Conservation (phyloP, 1,284 basidiomycete genomes). For the Tilletia horrida region DNA sequence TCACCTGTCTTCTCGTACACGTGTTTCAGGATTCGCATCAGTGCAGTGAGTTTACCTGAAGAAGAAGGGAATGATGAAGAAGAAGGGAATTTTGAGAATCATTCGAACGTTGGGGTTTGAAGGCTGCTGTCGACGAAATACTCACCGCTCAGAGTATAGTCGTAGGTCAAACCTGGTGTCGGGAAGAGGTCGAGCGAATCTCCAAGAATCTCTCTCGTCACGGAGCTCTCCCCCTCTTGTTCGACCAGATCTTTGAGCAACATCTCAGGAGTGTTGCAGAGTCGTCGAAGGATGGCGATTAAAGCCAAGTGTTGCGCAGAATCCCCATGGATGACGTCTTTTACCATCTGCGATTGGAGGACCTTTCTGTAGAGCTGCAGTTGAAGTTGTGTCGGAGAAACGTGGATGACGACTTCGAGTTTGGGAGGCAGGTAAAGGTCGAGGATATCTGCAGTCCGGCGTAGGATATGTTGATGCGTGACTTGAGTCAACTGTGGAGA, state of each 20-base stretch:
- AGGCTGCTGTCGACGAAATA: no score
- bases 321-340: conserved; percentile 34
- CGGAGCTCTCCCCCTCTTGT: conserved; percentile 21
- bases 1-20: conserved; percentile 73
- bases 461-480: conserved; percentile 80
- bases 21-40: conserved; percentile 69
- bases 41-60: conserved; percentile 65
- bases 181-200: conserved; percentile 32
- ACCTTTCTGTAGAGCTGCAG: conserved; percentile 74
- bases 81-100: neutral
- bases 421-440: conserved; percentile 85
- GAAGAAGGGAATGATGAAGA: neutral
- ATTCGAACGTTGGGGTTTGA: no score
- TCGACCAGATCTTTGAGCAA: conserved; percentile 67
- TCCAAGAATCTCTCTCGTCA: conserved; percentile 31
- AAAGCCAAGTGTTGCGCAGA: conserved; percentile 42
- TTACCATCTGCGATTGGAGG: conserved; percentile 36
- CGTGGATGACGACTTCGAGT: conserved; percentile 60
- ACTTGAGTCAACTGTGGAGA: conserved; percentile 56
- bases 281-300: conserved; percentile 64
- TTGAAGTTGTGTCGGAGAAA: conserved; percentile 61
- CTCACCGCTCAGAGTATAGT: conserved; percentile 19
- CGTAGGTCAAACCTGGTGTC: conserved; percentile 31
- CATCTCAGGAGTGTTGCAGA: conserved; percentile 88
- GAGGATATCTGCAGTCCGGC: conserved; percentile 70